These are phyloP conservation scores for Zygnema cylindricum DNA, from an alignment of 139 green algal genomes.

Conservation along the genomic window DNA sequence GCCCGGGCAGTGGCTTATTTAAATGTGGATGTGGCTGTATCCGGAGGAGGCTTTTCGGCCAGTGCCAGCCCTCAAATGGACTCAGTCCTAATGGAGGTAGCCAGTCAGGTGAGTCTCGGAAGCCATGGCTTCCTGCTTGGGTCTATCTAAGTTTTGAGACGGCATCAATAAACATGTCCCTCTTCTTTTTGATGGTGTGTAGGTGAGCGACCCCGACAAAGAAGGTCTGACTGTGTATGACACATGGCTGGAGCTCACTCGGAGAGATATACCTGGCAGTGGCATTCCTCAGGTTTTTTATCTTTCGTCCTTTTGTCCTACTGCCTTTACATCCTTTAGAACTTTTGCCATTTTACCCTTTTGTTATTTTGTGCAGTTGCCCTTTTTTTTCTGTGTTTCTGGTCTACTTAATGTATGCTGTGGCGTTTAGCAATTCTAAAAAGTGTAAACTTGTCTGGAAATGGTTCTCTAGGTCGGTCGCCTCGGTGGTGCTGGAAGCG, in stretches of 20 bases:
- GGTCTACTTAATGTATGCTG: too few species aligned
- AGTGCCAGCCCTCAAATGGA: conserved; percentile 51
- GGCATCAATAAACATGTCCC: too few species aligned
- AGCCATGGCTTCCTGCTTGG: too few species aligned
- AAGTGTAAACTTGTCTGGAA: too few species aligned
- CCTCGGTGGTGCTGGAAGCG: conserved; percentile 38
- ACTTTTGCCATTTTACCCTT: too few species aligned
- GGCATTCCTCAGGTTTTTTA: not conserved
- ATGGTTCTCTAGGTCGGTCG: conserved; percentile 18
- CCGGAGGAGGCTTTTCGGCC: conserved; percentile 14
- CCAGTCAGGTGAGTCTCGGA: conserved; percentile 14
- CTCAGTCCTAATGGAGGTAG: conserved; percentile 26
- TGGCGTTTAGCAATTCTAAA: too few species aligned
- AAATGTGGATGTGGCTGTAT: conserved; percentile 56
- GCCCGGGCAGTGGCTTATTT: conserved; percentile 43
- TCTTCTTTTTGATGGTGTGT: not conserved
- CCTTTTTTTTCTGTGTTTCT: too few species aligned
- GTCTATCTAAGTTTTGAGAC: too few species aligned
- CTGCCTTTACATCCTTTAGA: too few species aligned
- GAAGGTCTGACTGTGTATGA: not conserved
- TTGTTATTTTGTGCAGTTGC: too few species aligned
- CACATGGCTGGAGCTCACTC: conserved; percentile 14
- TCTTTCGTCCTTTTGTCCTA: too few species aligned
- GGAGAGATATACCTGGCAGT: not conserved
- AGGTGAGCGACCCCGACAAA: conserved; percentile 8